Conservation (phyloP, 257 asterid genomes). For the Cynanchum wilfordii region DNA sequence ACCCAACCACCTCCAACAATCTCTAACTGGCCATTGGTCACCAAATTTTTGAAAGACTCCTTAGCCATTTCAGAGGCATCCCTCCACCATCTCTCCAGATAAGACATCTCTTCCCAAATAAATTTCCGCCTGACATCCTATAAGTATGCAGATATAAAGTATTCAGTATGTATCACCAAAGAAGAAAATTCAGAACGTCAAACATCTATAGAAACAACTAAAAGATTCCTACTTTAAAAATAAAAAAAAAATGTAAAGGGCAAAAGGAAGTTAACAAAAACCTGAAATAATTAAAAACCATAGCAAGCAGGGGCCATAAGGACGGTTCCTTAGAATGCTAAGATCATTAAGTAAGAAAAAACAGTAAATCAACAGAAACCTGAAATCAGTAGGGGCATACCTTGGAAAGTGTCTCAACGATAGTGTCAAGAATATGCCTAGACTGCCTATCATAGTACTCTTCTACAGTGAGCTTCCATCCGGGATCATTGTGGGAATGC, state of each 20-base stretch:
- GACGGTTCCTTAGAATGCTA: background rate
- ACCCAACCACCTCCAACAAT: conserved; percentile 99
- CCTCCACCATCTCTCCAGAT: conserved; percentile 99
- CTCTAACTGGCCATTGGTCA: conserved; percentile 86
- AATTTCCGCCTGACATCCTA: conserved; percentile 86
- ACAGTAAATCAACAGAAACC: background rate
- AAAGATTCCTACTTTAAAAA: too few relatives aligned
- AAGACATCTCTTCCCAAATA: conserved; percentile 99
- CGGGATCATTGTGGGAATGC: conserved; percentile 98
- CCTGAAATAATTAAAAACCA: background rate
- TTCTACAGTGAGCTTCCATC: conserved; percentile 93
- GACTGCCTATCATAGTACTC: conserved; percentile 90
- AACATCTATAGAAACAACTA: background rate
- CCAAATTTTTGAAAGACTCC: conserved; percentile 70
- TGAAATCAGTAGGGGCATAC: conserved; percentile 8
- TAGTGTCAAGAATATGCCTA: conserved; percentile 78
- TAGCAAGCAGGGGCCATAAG: conserved; percentile 8
- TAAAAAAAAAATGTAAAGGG: too few relatives aligned
- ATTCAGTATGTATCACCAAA: background rate
- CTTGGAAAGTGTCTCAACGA: conserved; percentile 79
- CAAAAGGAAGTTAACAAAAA: too few relatives aligned
- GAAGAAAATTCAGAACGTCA: background rate
- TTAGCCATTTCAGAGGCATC: conserved; percentile 66
- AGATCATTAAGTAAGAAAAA: background rate
- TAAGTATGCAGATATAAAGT: background rate